Evolutionary conservation across 2,329 filamentous ascomycete species (phyloP), one percentile per base, ranked within the genome.

Genomic region (Neofusicoccum kwambonambiense): DNA sequence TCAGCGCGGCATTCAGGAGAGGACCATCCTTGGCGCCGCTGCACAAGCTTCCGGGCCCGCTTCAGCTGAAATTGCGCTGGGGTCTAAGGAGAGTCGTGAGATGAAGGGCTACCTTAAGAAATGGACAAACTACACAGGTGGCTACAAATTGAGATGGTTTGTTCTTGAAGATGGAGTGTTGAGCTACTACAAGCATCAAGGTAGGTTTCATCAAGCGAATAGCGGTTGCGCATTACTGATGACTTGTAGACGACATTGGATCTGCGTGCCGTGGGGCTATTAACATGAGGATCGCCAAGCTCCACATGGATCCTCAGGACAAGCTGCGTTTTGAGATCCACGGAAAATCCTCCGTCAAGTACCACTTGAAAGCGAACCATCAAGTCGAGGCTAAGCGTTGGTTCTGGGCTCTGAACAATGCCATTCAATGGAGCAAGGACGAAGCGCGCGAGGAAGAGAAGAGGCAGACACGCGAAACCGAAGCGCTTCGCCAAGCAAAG

Each of bases 81-180:
- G 90, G 31, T 90, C 90, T 15, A 93, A 94, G 69, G 95, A 99
- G 74, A 90, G 91, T 17, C 86, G 93, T 54, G 94, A 98, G 78
- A 98, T 99, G 91, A 97, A 96, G 80, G 95, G 95, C 6, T 99
- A 98, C 76, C 83, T 99, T 64, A 98, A 97, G 80, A 99, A 99
- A 77, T 99, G 95, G 95, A 99, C 95, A 54, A 99, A 99, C 76
- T 99, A 99, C 76, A 93, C 94, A 22, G 93, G 91, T 74, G 95
- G 95, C 8, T 99, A 97, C 80, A 97, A 99, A 80, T 78, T 99
- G 68, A 86, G 95, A 66, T 99, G 94, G 93, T 99, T 99, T 75
- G 95, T 98, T 13, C 86, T 99, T 8, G 95, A 99, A 75, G 95
- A 99, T 75, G 95, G 95, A 12, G 94, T 99, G 12, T 79, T 99